Conservation (phyloP, 805 yeast species). For the Wickerhamiella sorbophila region DNA sequence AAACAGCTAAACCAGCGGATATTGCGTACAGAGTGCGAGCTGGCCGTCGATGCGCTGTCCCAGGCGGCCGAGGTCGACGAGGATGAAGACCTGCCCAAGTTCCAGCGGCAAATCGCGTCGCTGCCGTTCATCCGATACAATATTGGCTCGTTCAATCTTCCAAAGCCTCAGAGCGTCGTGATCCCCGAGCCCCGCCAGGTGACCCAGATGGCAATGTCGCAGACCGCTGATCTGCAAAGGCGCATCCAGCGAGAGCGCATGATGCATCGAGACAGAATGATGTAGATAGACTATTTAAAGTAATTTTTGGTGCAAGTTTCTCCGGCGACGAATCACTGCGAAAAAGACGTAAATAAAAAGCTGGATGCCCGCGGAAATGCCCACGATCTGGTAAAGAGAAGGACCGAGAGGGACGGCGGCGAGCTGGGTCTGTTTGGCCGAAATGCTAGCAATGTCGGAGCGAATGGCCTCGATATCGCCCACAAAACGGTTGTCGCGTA, state of each 20-base stretch:
- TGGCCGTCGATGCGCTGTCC: constrained; percentile 16
- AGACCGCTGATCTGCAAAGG: not conserved
- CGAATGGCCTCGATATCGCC: not conserved
- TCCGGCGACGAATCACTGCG: not conserved
- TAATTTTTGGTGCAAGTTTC: not conserved
- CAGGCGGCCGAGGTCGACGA: constrained; percentile 15
- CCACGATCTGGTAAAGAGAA: not conserved
- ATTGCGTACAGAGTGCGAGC: constrained; percentile 14
- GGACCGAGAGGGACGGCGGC: not conserved
- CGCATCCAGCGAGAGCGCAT: not conserved
- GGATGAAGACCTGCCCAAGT: constrained; percentile 11
- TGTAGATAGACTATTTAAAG: not conserved
- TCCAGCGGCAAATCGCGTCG: constrained; percentile 8
- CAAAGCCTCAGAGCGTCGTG: constrained; percentile 14
- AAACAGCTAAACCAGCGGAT: constrained; percentile 12
- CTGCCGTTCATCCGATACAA: constrained; percentile 14
- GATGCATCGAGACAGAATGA: not conserved
- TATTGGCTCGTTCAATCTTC: constrained; percentile 17
- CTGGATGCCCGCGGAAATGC: not conserved
- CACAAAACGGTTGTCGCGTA: not conserved
- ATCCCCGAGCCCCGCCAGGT: constrained; percentile 19
- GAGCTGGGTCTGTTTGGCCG: not conserved
- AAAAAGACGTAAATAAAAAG: not conserved
- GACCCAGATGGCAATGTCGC: constrained; percentile 3
- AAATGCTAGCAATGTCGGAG: not conserved